Conservation (phyloP, 108 stramenopile species). For the Fistulifera pelliculosa region DNA sequence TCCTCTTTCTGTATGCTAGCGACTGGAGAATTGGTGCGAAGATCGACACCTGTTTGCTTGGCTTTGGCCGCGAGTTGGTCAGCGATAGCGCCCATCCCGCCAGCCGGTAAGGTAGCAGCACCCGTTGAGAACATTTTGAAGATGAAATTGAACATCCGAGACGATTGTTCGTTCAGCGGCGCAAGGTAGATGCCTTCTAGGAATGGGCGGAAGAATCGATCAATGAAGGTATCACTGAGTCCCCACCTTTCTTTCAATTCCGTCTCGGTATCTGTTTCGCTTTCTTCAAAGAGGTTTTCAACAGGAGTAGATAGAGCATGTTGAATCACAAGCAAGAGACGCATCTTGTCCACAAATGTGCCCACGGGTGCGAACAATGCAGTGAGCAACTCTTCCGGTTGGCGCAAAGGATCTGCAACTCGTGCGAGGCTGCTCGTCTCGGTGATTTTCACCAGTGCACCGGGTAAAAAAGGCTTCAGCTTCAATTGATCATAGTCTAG, state of each 20-base stretch:
- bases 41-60: constrained; percentile 27
- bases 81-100: constrained; percentile 66
- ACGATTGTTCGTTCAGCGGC: constrained; percentile 57
- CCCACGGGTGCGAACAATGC: constrained; percentile 67
- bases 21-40: constrained; percentile 20
- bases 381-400: constrained; percentile 31
- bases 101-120: constrained; percentile 51
- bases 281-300: constrained; percentile 62
- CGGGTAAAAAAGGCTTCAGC: constrained; percentile 56
- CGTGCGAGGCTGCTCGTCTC: constrained; percentile 22
- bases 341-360: constrained; percentile 47
- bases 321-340: constrained; percentile 46
- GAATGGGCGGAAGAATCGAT: constrained; percentile 71
- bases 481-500: constrained; percentile 58
- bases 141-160: constrained; percentile 82
- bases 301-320: constrained; percentile 44
- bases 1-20: constrained; percentile 19
- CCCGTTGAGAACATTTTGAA: constrained; percentile 83
- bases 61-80: constrained; percentile 56
- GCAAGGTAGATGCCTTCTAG: constrained; percentile 79
- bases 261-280: constrained; percentile 53
- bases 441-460: constrained; percentile 61
- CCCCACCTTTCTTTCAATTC: constrained; percentile 53
- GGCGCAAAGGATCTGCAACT: constrained; percentile 75
- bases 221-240: constrained; percentile 64